phyloP scores from a whole-genome alignment of 805 yeast genomes.

The Suhomyces faveliae region DNA sequence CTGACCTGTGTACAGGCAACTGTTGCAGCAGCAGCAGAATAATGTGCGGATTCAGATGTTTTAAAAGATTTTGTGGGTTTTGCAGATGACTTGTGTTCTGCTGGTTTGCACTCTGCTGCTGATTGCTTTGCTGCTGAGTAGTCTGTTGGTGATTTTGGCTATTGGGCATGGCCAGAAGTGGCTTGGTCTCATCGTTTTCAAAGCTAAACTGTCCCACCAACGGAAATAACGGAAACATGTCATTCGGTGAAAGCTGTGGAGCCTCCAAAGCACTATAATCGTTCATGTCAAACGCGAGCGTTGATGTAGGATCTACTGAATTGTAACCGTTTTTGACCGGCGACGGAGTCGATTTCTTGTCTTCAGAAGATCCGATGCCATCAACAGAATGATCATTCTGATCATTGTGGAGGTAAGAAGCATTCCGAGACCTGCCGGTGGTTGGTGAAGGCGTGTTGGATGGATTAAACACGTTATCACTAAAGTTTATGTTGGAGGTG shows the following conservation, averaged over 20 bases:
- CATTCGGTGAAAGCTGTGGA: constrained; percentile 11
- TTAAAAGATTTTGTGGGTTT: no score
- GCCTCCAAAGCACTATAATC: neutral
- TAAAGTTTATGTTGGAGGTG: constrained; percentile 2
- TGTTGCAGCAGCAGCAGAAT: no score
- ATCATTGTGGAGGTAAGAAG: constrained; percentile 5
- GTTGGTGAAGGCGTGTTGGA: constrained; percentile 8
- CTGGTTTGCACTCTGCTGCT: neutral
- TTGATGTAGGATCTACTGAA: neutral
- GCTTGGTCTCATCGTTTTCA: constrained; percentile 31
- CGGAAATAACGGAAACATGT: constrained; percentile 41
- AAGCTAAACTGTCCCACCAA: constrained; percentile 39
- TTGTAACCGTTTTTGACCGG: neutral
- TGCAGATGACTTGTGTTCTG: neutral
- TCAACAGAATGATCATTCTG: neutral
- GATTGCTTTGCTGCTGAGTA: neutral
- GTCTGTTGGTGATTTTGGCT: neutral
- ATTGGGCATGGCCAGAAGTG: constrained; percentile 30
- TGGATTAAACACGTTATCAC: constrained; percentile 3
- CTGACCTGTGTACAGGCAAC: no score
- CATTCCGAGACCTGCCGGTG: neutral
- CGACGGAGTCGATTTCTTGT: neutral
- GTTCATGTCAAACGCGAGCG: constrained; percentile 1
- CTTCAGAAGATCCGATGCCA: neutral
- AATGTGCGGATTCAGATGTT: no score